Evolutionary conservation across 139 green algal genomes (phyloP).

Genomic region (Marvania coccoides): DNA sequence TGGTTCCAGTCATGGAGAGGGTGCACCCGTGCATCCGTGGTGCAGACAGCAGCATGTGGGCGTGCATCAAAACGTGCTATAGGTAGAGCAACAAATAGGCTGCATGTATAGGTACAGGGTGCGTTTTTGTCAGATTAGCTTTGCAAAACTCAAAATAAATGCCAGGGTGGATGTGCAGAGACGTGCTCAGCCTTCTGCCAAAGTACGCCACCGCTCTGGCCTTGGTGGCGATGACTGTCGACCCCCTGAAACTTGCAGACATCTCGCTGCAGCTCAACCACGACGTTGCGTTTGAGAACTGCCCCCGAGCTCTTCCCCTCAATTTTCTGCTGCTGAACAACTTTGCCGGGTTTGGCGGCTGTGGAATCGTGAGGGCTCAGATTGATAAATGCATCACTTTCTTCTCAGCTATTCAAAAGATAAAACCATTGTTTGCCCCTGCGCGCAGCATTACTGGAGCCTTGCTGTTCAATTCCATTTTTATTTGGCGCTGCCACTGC

Average conservation of each 20-base stretch:
- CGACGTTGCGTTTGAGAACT: neutral
- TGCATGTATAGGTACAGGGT: too few species aligned
- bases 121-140: too few species aligned
- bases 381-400: neutral
- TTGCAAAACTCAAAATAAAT: too few species aligned
- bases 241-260: neutral
- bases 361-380: neutral
- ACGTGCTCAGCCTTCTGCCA: neutral
- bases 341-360: conserved; percentile 13
- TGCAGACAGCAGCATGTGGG: too few species aligned
- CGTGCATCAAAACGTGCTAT: neutral
- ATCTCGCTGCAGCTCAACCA: neutral
- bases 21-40: too few species aligned
- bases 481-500: neutral
- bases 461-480: conserved; percentile 8
- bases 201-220: neutral
- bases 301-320: neutral
- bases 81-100: too few species aligned
- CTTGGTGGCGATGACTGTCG: neutral
- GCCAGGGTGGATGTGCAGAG: too few species aligned
- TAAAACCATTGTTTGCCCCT: neutral
- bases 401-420: neutral
- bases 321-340: conserved; percentile 10
- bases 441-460: conserved; percentile 8
- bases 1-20: neutral